These are phyloP conservation scores for Coemansia sp. DNA, from an alignment of 192 early-diverging fungal genomes.

Conservation along the genomic window DNA sequence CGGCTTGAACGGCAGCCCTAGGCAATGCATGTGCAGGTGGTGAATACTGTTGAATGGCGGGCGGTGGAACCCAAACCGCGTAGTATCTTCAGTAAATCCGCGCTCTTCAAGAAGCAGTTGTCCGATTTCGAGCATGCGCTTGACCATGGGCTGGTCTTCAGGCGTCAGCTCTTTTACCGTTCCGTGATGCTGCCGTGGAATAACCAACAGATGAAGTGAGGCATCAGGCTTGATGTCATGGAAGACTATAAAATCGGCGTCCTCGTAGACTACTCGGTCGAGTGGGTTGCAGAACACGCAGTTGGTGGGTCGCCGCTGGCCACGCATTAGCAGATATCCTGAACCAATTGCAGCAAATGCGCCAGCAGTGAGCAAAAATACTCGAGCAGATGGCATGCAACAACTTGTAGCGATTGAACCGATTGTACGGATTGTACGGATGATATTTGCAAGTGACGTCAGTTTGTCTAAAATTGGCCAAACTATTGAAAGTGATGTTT, in stretches of 20 bases:
- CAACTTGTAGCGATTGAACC: no score
- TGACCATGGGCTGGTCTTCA: conserved; percentile 31
- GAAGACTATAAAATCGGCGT: conserved; percentile 36
- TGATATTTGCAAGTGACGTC: no score
- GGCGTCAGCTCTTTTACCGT: conserved; percentile 39
- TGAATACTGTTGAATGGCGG: conserved; percentile 53
- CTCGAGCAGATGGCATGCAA: conserved; percentile 11
- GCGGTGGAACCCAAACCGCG: conserved; percentile 50
- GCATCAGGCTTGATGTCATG: conserved; percentile 52
- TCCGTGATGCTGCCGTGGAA: conserved; percentile 41
- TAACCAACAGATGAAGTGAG: conserved; percentile 37
- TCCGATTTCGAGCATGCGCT: conserved; percentile 38
- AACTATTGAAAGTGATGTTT: no score
- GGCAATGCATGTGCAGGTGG: conserved; percentile 55
- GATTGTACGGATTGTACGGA: no score
- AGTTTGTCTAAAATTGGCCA: not conserved
- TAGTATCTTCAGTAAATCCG: conserved; percentile 26
- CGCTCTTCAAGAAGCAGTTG: conserved; percentile 25
- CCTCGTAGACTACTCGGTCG: conserved; percentile 40
- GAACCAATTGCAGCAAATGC: conserved; percentile 10
- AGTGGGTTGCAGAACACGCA: conserved; percentile 47
- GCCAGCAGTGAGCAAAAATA: conserved; percentile 4
- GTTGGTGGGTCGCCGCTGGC: conserved; percentile 31
- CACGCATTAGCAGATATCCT: conserved; percentile 34
- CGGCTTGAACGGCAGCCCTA: conserved; percentile 46